Evolutionary conservation across 2,329 filamentous ascomycete species (phyloP), one percentile per base, ranked within the genome.

Genomic region (Emmonsia crescens): DNA sequence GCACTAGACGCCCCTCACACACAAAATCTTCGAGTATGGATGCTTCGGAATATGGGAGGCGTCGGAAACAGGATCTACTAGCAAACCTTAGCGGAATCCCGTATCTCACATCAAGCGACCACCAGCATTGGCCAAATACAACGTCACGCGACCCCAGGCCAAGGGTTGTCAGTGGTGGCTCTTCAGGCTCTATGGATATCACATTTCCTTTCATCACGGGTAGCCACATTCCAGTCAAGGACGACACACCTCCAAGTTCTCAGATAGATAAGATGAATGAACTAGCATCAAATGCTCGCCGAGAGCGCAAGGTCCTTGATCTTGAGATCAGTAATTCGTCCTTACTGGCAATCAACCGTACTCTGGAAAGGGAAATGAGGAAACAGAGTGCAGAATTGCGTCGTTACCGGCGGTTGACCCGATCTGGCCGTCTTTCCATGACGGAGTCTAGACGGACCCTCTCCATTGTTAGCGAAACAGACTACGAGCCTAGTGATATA

Each of bases 271-370:
- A 61, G n/a, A 78, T 88, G 64, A 89, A 85, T 64, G 91, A 95
- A 63, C 80, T 91, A 6, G 91, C 94, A 12, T 84, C 88, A n/a
- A 94, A 91, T 71, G 94, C 94, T 16, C 85, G 94, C 36, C 84
- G 91, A 42, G 94, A 97, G 74, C 85, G 94, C 64, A 99, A 97
- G 77, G 92, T 99, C 0, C 84, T 97, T 67, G 94, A 99, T 72
- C 79, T 99, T 5, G 91, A 99, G 72, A 99, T 99, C 65, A 96
- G 89, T 61, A 99, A 99, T 70, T 94, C 91, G 0, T 96, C 92
- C 1, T 82, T 99, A 2, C 84, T 96, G 61, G 94, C 94, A 48
- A 97, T 99, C 76, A 99, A 99, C 72, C 83, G 92, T 60, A 94
- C 91, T 0, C 78, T 99, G 0, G 94, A 99, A 76, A 85, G 91